Conservation (phyloP, 768 basidiomycete species). For the Goffeauzyma gilvescens region DNA sequence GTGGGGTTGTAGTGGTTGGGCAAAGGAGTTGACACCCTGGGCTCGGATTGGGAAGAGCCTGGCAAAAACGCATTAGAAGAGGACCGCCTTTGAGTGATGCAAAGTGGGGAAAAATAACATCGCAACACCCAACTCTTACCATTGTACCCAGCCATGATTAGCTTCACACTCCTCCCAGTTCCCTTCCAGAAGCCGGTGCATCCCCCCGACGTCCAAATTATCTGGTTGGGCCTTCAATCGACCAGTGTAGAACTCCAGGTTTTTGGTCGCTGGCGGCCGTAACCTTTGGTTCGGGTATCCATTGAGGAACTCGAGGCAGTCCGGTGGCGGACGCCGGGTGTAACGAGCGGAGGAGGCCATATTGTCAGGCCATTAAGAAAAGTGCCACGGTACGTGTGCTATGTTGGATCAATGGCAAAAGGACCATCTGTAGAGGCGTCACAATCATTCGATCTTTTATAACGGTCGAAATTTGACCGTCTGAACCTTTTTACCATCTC, state of each 20-base stretch:
- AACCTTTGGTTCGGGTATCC: slow-evolving; percentile 5
- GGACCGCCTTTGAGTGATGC: not conserved
- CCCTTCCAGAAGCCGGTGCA: not conserved
- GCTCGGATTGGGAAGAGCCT: slow-evolving; percentile 29
- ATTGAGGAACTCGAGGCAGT: no score
- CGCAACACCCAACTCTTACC: not conserved
- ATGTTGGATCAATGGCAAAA: no score
- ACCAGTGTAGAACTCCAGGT: slow-evolving; percentile 6
- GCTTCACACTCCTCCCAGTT: slow-evolving; percentile 6
- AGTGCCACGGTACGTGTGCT: no score
- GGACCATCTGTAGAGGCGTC: no score
- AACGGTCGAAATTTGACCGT: no score
- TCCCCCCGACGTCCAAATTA: not conserved
- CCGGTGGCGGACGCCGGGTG: no score
- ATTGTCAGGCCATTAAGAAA: no score
- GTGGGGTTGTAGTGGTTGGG: slow-evolving; percentile 18
- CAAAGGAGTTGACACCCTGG: slow-evolving; percentile 22
- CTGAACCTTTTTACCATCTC: no score
- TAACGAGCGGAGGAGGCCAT: no score
- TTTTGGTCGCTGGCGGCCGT: not conserved
- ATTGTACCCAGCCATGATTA: slow-evolving; percentile 9
- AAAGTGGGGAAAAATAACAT: not conserved
- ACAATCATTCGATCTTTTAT: no score
- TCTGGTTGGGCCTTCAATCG: not conserved
- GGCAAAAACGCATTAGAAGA: not conserved